Base-by-base conservation (phyloP, 2,329 filamentous ascomycete genomes). In the Ophiostoma sp. region DNA sequence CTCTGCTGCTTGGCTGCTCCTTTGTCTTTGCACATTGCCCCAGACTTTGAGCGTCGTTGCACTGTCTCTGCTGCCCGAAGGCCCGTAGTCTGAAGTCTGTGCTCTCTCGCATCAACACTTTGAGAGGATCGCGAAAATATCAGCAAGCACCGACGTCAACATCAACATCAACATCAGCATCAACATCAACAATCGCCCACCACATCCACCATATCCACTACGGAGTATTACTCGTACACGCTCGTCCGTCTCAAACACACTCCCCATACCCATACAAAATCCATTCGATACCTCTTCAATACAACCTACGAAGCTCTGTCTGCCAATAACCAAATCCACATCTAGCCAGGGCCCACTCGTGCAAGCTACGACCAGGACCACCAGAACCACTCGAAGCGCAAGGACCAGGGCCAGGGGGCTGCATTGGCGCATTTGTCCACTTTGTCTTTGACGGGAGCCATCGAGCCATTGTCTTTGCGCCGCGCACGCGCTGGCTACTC, bases 361-460 rank as follows among this genome's bases (percentile, higher is more conserved):
- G 55, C 49, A 62, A 36, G 27, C 27, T 27, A 27, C 58, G 9
- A 63, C 40, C 6, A 63, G 38, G 60, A 42, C 60, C 60, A 63
- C 60, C 60, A 63, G 7, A 40, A 9, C 38, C 60, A 63, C 60
- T 41, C 14, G 55, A 45, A 52, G 40, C 12, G n/a, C 47, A 64
- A 66, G 47, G 27, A 47, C 36, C 65, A 65, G 60, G 65, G 18
- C 49, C 49, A 58, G 52, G 52, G 52, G 52, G 45, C 11, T 49
- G 47, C 47, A 49, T 6, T n/a, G n/a, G 14, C 5, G 44, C 47
- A 41, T 58, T 65, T 62, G 36, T 63, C 60, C 16, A 63, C 60
- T 63, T 27, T 63, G 60, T 38, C 12, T 41, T 27, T 11, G 49
- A 36, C 49, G 49, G 49, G 49, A 55, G 49, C 49, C 49, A 55